Evolutionary conservation across 805 yeast genomes (phyloP).

Genomic region (Starmerella khaoyaiensis): DNA sequence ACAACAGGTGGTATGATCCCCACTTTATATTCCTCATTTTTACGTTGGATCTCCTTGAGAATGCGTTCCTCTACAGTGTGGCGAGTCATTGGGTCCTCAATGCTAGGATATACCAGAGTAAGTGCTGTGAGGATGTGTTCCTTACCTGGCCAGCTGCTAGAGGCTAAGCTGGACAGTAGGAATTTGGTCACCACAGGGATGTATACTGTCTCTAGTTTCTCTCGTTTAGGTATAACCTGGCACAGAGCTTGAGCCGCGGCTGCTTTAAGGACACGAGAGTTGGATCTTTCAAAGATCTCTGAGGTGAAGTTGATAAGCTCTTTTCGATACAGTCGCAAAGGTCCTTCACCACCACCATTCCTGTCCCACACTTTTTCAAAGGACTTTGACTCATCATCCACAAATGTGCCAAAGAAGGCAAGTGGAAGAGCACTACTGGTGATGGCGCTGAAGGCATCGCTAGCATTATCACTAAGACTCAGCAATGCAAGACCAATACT

Average conservation of each 20-base stretch:
- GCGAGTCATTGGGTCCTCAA: slow-evolving; percentile 26
- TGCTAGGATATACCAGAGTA: slow-evolving; percentile 36
- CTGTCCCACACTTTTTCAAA: slow-evolving; percentile 69
- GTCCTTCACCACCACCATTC: slow-evolving; percentile 58
- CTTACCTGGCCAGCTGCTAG: slow-evolving; percentile 83
- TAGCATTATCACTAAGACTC: slow-evolving; percentile 42
- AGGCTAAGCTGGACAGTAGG: slow-evolving; percentile 50
- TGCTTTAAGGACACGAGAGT: slow-evolving; percentile 51
- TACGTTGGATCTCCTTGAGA: slow-evolving; percentile 48
- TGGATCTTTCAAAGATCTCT: slow-evolving; percentile 38
- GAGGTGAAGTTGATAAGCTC: slow-evolving; percentile 52
- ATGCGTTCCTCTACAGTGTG: slow-evolving; percentile 35
- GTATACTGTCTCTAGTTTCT: slow-evolving; percentile 23
- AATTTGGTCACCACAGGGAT: slow-evolving; percentile 46
- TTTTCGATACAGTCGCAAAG: slow-evolving; percentile 51
- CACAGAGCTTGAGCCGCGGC: slow-evolving; percentile 58
- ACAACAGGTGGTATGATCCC: slow-evolving; percentile 44
- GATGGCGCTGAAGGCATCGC: slow-evolving; percentile 51
- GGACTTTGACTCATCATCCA: slow-evolving; percentile 36
- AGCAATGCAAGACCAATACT: slow-evolving; percentile 38
- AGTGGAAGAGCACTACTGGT: slow-evolving; percentile 61
- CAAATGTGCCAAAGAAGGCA: slow-evolving; percentile 65
- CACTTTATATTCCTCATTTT: slow-evolving; percentile 50
- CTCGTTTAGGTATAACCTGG: slow-evolving; percentile 36
- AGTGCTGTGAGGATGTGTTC: slow-evolving; percentile 62